Evolutionary conservation across 176 grass and related monocot genomes (phyloP).

Genomic region (Chloris gayana): DNA sequence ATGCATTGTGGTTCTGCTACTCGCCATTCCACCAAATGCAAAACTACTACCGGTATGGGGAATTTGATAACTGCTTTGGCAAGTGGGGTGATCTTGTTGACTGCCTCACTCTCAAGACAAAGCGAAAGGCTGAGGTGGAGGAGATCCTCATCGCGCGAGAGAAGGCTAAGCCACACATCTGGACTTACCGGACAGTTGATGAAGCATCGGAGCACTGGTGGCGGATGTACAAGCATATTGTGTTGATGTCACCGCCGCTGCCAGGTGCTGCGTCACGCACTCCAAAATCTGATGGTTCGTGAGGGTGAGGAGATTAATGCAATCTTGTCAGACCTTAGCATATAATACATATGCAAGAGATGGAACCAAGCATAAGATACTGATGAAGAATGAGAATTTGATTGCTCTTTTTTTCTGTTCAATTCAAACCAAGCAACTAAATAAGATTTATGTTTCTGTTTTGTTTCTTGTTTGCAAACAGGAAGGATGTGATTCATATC

Average conservation of each 20-base stretch:
- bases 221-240: slow-evolving; percentile 55
- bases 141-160: slow-evolving; percentile 67
- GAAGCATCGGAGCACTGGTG: slow-evolving; percentile 73
- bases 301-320: not conserved
- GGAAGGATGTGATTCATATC: not conserved
- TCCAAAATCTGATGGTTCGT: not conserved
- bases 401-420: not conserved
- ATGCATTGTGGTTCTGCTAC: slow-evolving; percentile 94
- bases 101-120: slow-evolving; percentile 79
- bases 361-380: not conserved
- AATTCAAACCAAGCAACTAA: not conserved
- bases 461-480: not conserved
- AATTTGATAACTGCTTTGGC: slow-evolving; percentile 77
- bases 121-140: slow-evolving; percentile 53
- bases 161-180: slow-evolving; percentile 68
- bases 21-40: slow-evolving; percentile 95
- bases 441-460: not conserved
- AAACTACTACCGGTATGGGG: slow-evolving; percentile 75
- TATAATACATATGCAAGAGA: not conserved
- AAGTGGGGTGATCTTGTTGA: slow-evolving; percentile 80
- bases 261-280: not conserved
- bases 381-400: not conserved
- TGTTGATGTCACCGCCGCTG: slow-evolving; percentile 2
- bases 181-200: slow-evolving; percentile 82
- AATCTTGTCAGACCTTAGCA: not conserved